A percentile compares a stretch with the other conserved stretches of the same genome.
These are phyloP conservation scores for Chlamydomonas eustigma DNA, from an alignment of 139 green algal species.

Conservation along the genomic window DNA sequence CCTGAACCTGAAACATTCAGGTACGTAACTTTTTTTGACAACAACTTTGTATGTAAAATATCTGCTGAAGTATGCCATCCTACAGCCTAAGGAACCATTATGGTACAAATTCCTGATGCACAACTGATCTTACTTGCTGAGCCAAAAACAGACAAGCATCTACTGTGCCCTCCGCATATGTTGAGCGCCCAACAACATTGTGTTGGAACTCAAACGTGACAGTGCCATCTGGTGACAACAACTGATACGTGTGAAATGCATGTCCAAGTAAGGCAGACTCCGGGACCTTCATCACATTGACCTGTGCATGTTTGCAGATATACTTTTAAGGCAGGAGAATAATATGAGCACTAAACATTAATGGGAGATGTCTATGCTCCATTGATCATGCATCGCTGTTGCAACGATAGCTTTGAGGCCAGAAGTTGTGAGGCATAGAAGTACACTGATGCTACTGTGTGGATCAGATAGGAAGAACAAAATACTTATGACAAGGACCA, in stretches of 20 bases:
- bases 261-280: constrained; percentile 65
- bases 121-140: constrained; percentile 37
- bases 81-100: not conserved
- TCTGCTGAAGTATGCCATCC: too few species aligned
- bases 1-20: constrained; percentile 33
- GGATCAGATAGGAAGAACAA: too few species aligned
- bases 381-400: too few species aligned
- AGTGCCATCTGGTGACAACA: constrained; percentile 74
- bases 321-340: not conserved
- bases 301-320: constrained; percentile 19
- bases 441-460: too few species aligned
- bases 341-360: not conserved
- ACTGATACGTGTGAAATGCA: constrained; percentile 97
- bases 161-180: constrained; percentile 95
- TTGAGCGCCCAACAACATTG: constrained; percentile 84
- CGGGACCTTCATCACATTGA: constrained; percentile 31
- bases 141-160: constrained; percentile 89
- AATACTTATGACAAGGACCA: not conserved
- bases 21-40: not conserved
- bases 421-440: too few species aligned
- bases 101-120: too few species aligned
- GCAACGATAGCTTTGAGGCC: too few species aligned
- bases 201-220: constrained; percentile 96
- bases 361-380: not conserved
- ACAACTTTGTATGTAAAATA: too few species aligned